These are phyloP conservation scores for Colletotrichum viniferum DNA, from an alignment of 2,329 filamentous ascomycete species.

Conservation along the genomic window DNA sequence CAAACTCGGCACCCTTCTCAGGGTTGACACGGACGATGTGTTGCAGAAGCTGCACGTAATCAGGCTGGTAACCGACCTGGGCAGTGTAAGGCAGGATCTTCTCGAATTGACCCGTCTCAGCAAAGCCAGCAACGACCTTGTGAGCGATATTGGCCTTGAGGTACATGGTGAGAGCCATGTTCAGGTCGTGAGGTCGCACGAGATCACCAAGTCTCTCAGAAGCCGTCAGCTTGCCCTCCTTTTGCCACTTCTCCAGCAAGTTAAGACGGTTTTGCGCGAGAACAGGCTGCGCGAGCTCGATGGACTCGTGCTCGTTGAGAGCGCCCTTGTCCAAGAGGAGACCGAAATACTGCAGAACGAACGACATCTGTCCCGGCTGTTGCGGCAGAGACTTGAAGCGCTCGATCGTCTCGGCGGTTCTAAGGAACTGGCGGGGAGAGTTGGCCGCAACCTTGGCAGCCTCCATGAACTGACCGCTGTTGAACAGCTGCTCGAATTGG, in stretches of 20 bases:
- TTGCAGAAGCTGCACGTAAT: conserved; percentile 90
- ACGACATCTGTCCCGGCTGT: conserved; percentile 84
- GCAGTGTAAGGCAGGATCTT: conserved; percentile 93
- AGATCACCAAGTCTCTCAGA: conserved; percentile 97
- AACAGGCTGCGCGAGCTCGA: conserved; percentile 92
- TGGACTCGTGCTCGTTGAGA: conserved; percentile 89
- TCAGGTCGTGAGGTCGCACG: conserved; percentile 86
- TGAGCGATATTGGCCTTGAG: conserved; percentile 87
- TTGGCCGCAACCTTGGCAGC: conserved; percentile 96
- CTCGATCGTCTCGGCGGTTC: conserved; percentile 94
- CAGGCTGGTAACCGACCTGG: conserved; percentile 87
- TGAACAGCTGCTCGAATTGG: conserved; percentile 89
- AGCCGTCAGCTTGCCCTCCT: conserved; percentile 92
- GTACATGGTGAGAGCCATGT: conserved; percentile 87
- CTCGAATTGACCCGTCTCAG: conserved; percentile 95
- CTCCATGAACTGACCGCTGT: conserved; percentile 79
- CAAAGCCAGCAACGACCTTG: conserved; percentile 94
- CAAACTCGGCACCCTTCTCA: conserved; percentile 94
- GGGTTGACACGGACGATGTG: conserved; percentile 91
- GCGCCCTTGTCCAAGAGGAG: conserved; percentile 95
- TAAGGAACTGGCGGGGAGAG: conserved; percentile 93
- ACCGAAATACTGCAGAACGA: conserved; percentile 96
- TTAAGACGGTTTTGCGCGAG: conserved; percentile 94
- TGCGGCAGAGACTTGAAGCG: conserved; percentile 88
- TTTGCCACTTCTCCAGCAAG: conserved; percentile 96